Percentiles rank a stretch among this genome's conserved stretches.
Evolutionary conservation across 2,329 filamentous ascomycete genomes (phyloP).

Genomic region (Fusarium mundagurra): DNA sequence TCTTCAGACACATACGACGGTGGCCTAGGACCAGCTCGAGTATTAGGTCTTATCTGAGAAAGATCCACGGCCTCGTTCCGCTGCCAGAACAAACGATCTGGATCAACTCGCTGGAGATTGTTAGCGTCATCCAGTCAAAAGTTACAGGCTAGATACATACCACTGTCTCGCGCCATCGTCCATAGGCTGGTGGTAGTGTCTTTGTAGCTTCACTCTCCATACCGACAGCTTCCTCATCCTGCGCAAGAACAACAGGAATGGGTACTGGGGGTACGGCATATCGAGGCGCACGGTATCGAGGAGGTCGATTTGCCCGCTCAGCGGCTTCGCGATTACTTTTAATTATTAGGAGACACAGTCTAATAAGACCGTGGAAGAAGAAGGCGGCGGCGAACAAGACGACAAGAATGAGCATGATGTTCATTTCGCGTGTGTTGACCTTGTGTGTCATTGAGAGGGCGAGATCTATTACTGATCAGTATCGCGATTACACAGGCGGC

Average conservation of each 20-base stretch:
- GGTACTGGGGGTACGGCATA: conserved; percentile 77
- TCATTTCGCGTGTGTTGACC: conserved; percentile 74
- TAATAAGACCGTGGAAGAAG: conserved; percentile 82
- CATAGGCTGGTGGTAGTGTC: conserved; percentile 82
- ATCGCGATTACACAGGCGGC: background rate
- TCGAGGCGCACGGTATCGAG: conserved; percentile 65
- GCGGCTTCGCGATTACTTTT: conserved; percentile 53
- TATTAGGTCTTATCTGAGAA: conserved; percentile 35
- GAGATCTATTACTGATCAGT: conserved; percentile 66
- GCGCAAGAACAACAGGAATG: conserved; percentile 78
- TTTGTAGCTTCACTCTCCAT: conserved; percentile 65
- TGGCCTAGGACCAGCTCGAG: conserved; percentile 60
- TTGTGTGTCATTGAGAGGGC: conserved; percentile 74
- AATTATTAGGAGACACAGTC: conserved; percentile 74
- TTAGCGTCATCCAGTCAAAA: background rate
- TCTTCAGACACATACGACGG: conserved; percentile 83
- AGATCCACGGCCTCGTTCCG: conserved; percentile 60
- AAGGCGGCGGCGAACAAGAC: conserved; percentile 79
- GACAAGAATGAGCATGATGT: conserved; percentile 81
- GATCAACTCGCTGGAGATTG: conserved; percentile 73
- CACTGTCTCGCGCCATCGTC: conserved; percentile 84
- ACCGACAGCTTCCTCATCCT: conserved; percentile 76
- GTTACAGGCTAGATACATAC: conserved; percentile 58
- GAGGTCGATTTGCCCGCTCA: conserved; percentile 42
- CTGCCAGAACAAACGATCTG: conserved; percentile 84